Evolutionary conservation across 2,329 filamentous ascomycete genomes (phyloP).

Genomic region (Pseudogymnoascus sp.): DNA sequence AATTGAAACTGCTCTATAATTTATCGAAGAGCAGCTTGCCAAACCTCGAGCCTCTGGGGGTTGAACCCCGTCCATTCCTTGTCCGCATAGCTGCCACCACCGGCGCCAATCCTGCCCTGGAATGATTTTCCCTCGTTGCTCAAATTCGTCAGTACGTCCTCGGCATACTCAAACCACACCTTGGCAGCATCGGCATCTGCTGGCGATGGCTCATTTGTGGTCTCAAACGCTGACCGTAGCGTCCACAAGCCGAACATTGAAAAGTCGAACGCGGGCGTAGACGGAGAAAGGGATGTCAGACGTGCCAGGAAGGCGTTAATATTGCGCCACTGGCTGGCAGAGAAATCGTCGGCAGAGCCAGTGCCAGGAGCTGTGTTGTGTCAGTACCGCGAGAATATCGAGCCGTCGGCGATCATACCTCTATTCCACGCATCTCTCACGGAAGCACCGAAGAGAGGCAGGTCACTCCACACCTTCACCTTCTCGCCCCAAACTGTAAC

Average conservation of each 20-base stretch:
- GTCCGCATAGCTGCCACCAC: slow-evolving; percentile 18
- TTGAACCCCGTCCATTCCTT: slow-evolving; percentile 26
- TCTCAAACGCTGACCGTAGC: slow-evolving; percentile 26
- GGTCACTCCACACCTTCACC: slow-evolving; percentile 24
- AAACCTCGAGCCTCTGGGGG: slow-evolving; percentile 23
- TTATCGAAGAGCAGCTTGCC: slow-evolving; percentile 17
- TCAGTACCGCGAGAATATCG: not conserved
- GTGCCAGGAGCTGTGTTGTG: slow-evolving; percentile 16
- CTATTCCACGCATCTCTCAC: slow-evolving; percentile 26
- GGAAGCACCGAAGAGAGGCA: slow-evolving; percentile 25
- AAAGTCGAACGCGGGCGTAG: slow-evolving; percentile 21
- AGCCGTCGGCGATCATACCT: slow-evolving; percentile 15
- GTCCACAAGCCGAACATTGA: slow-evolving; percentile 27
- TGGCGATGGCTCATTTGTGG: slow-evolving; percentile 7
- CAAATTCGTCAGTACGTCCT: slow-evolving; percentile 16
- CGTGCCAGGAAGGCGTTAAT: slow-evolving; percentile 24
- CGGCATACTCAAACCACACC: slow-evolving; percentile 22
- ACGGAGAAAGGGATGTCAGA: slow-evolving; percentile 19
- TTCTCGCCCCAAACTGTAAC: slow-evolving; percentile 16
- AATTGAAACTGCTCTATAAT: not conserved
- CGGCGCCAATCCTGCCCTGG: slow-evolving; percentile 15
- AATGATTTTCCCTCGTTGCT: slow-evolving; percentile 13
- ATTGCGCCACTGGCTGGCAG: slow-evolving; percentile 18
- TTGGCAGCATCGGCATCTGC: slow-evolving; percentile 20
- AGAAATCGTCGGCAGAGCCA: slow-evolving; percentile 14